Base-by-base conservation (phyloP, 169 alveolate genomes). In the Cryptosporidium muris region DNA sequence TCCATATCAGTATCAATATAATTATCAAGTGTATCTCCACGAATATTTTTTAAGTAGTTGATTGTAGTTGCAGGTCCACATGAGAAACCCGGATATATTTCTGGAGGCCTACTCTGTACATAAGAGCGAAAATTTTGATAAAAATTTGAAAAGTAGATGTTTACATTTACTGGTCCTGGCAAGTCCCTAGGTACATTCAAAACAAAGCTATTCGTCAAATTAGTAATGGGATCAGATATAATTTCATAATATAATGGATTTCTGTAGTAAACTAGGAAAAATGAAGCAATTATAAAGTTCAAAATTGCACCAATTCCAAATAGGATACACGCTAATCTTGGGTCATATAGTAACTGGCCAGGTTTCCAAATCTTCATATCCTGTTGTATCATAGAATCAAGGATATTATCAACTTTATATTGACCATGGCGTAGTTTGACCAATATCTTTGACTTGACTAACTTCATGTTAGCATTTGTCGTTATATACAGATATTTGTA, bases 21-120 rank as follows among this genome's bases (percentile, higher is more conserved):
- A 16, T 74, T 74, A 34, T 74, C 60, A 4, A 74, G 63, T 16
- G 85, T 74, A 11, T 58, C 58, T 42, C 85, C 85, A 11, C 85
- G 56, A 25, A 74, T 48, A 40, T 58, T 38, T n/a, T 62, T 66
- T 60, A 74, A 45, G 25, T 74, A 74, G 34, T 48, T 48, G 34
- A 74, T n/a, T 43, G 85, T 74, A 16, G 40, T 42, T 43, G 85
- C 85, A 16, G 85, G 40, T 7, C 85, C 85, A 54, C 85, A 74
- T 14, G 60, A 56, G 51, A 74, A 74, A 4, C 85, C 85, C 2
- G 85, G 85, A 52, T 58, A 74, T 14, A 74, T 74, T 0, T 74
- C 85, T n/a, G 85, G 64, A 36, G 85, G 85, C 38, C 85, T 56
- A 14, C 85, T 74, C 60, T 74, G 85, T 58, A 74, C 85, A 60